Evolutionary conservation across 1,284 basidiomycete genomes (phyloP).

Genomic region (Austroboletus olivaceoglutinosus): DNA sequence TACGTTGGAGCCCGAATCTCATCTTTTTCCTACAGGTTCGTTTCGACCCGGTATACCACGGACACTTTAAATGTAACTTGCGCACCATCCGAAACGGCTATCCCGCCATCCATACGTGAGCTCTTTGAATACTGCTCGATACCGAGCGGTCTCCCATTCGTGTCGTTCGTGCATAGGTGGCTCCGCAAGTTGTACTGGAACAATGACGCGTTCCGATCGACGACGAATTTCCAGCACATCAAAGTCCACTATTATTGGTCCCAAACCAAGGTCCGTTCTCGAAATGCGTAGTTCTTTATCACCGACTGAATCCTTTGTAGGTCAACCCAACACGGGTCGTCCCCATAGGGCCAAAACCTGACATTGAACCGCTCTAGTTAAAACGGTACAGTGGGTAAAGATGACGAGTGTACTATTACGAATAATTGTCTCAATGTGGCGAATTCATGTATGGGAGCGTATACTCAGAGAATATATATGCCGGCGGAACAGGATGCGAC

Average conservation of each 20-base stretch:
- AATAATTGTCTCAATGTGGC: neutral
- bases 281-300: constrained; percentile 1
- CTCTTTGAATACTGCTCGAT: neutral
- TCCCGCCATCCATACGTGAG: constrained; percentile 72
- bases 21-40: constrained; percentile 21
- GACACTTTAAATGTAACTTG: constrained; percentile 94
- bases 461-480: constrained; percentile 20
- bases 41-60: constrained; percentile 84
- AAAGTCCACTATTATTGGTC: constrained; percentile 86
- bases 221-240: constrained; percentile 87
- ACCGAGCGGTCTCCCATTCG: constrained; percentile 4
- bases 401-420: constrained; percentile 7
- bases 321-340: constrained; percentile 76
- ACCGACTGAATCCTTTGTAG: constrained; percentile 31
- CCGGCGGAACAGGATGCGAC: constrained; percentile 20
- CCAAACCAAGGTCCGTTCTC: constrained; percentile 51
- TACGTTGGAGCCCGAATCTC: no score
- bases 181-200: constrained; percentile 92
- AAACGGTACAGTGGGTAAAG: neutral
- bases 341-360: constrained; percentile 68
- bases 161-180: constrained; percentile 52
- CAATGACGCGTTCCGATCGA: constrained; percentile 81
- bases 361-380: constrained; percentile 61
- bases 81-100: constrained; percentile 77
- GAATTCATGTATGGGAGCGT: neutral